Conservation (phyloP, 2,329 filamentous ascomycete species). For the Coniella vitis region DNA sequence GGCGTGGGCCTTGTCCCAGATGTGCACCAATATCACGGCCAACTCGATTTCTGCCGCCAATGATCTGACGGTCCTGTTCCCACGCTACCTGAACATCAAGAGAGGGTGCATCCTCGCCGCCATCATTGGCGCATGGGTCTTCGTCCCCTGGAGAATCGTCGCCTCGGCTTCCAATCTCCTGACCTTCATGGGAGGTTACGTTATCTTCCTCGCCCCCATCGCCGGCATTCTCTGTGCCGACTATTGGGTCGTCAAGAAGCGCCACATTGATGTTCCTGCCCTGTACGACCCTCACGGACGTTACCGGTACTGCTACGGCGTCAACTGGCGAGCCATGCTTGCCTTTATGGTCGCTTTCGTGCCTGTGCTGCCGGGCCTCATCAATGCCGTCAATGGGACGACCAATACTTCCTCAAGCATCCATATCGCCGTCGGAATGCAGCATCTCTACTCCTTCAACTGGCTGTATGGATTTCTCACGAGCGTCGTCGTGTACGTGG, state of each 20-base stretch:
- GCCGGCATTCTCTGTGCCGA: constrained; percentile 32
- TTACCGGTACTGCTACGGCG: constrained; percentile 29
- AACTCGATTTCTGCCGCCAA: constrained; percentile 49
- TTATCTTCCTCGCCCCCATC: constrained; percentile 26
- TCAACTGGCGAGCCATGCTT: constrained; percentile 28
- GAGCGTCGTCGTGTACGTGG: constrained; percentile 49
- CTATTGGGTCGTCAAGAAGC: constrained; percentile 23
- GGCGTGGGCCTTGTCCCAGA: constrained; percentile 46
- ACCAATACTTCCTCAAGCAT: constrained; percentile 6
- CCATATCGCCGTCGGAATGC: constrained; percentile 19
- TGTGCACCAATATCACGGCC: constrained; percentile 51
- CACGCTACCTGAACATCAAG: constrained; percentile 46
- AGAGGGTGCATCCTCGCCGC: constrained; percentile 51
- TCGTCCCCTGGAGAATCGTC: constrained; percentile 52
- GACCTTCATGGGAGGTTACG: constrained; percentile 48
- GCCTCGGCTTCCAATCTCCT: constrained; percentile 30
- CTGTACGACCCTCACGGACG: constrained; percentile 35
- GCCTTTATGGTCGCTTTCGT: constrained; percentile 23
- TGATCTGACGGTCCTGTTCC: constrained; percentile 47
- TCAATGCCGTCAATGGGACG: constrained; percentile 1
- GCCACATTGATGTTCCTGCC: constrained; percentile 33
- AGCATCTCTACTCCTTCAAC: constrained; percentile 24
- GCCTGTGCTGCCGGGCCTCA: constrained; percentile 21
- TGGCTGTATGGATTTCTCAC: constrained; percentile 26
- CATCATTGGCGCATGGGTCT: constrained; percentile 43